Evolutionary conservation across 2,329 filamentous ascomycete species (phyloP), one percentile per base, ranked within the genome.

Genomic region (Periglandula ipomoeae): DNA sequence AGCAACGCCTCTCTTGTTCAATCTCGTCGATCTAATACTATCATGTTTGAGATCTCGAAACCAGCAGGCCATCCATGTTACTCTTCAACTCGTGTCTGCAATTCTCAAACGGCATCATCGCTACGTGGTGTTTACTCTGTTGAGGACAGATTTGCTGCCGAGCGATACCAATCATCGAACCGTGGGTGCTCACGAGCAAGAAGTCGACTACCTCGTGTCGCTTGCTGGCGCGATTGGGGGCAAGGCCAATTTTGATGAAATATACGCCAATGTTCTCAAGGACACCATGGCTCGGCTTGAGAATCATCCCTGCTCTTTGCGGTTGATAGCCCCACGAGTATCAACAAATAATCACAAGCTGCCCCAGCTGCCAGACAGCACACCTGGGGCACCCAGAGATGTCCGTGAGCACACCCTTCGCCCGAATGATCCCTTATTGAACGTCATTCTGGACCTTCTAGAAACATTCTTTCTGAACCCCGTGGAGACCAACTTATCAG

Each of bases 381-480:
- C 81, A 13, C 78, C 81, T 0, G 78, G 78, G 3, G 78, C 78
- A 3, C 76, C 82, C n/a, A 69, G 75, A 52, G 83, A 75, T 58
- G 80, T 78, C 54, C 74, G 70, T 41, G 74, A 68, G 30, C 82
- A 85, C 58, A 81, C 81, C 5, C 70, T 87, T 17, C 75, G 75
- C 47, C 74, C 73, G 1, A 78, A 80, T 48, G 83, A 83, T 55
- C 81, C 76, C 39, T 75, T 82, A 32, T 72, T 83, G 42, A 80
- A 78, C 61, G 80, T 86, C 8, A 70, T 87, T 2, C 69, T 86
- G 9, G 82, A 85, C 39, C 74, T 91, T 7, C 67, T 98, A 10
- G 77, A 84, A 40, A 83, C 76, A 0, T 98, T 97, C 60, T 89
- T 96, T 57, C 77, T 87, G 5, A 98, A 98, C 58, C 84, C 89